These are phyloP conservation scores for Linum tenue DNA, from an alignment of 345 rosid genomes.

Conservation along the genomic window DNA sequence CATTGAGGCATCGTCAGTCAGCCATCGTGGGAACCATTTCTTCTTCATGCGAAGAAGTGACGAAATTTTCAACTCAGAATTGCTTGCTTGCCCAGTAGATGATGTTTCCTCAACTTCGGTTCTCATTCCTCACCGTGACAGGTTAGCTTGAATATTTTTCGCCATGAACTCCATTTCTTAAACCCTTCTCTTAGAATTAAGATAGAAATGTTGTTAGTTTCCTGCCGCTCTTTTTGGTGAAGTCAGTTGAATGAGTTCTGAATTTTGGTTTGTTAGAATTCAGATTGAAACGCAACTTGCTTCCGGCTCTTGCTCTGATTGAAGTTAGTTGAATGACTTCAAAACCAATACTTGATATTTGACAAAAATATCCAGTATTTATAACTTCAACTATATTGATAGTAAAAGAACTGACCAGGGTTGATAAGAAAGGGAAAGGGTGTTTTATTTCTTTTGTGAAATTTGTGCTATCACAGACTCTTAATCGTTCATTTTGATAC, in stretches of 20 bases:
- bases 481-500: background rate
- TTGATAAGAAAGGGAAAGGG: background rate
- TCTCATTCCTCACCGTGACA: conserved; percentile 76
- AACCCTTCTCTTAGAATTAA: background rate
- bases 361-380: too few species aligned
- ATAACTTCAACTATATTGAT: too few species aligned
- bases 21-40: conserved; percentile 86
- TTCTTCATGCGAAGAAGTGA: conserved; percentile 65
- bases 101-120: conserved; percentile 45
- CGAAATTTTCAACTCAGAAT: conserved; percentile 71
- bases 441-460: background rate
- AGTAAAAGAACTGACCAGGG: too few species aligned
- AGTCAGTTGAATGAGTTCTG: too few species aligned
- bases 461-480: background rate
- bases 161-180: background rate
- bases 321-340: too few species aligned
- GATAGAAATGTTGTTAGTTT: background rate
- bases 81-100: conserved; percentile 61
- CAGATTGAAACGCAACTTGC: too few species aligned
- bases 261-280: too few species aligned
- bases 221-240: too few species aligned
- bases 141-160: conserved; percentile 27
- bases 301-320: too few species aligned
- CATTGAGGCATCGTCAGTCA: conserved; percentile 41
- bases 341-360: too few species aligned